Percentiles rank a stretch among this genome's conserved stretches.
Evolutionary conservation across 306 rosid genomes (phyloP).

Genomic region (Prunus armeniaca): DNA sequence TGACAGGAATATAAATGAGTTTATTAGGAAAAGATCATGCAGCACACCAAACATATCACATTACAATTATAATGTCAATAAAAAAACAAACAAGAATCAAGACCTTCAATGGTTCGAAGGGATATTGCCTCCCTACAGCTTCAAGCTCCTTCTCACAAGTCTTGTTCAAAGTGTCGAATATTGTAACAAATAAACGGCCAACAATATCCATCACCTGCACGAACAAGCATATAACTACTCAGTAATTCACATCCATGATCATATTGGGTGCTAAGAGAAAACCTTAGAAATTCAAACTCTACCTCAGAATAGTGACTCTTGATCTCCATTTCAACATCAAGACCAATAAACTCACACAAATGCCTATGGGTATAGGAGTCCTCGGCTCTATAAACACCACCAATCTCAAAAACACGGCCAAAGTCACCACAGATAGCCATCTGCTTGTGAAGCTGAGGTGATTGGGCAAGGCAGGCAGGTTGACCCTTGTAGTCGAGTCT

Average conservation of each 20-base stretch:
- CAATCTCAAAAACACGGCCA: conserved; percentile 86
- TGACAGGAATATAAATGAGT: neutral
- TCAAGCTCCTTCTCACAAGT: conserved; percentile 68
- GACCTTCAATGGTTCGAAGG: conserved; percentile 93
- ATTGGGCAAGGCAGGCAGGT: conserved; percentile 91
- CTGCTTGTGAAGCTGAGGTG: conserved; percentile 97
- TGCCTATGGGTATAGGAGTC: conserved; percentile 90
- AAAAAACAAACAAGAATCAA: neutral
- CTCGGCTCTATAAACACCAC: conserved; percentile 88
- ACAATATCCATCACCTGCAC: conserved; percentile 85
- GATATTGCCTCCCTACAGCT: conserved; percentile 75
- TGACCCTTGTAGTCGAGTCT: conserved; percentile 82
- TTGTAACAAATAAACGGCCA: conserved; percentile 63
- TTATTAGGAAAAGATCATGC: neutral
- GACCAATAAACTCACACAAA: conserved; percentile 91
- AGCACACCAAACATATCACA: neutral
- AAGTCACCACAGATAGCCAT: conserved; percentile 86
- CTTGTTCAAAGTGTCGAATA: conserved; percentile 69
- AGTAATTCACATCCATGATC: conserved; percentile 10
- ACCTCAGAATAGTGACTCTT: conserved; percentile 83
- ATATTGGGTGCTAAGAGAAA: conserved; percentile 15
- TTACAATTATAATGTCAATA: neutral
- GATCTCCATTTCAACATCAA: conserved; percentile 93
- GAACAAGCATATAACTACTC: conserved; percentile 14
- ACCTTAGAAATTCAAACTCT: conserved; percentile 7